Conservation (phyloP, 2,329 filamentous ascomycete species). For the Escovopsis sp. region DNA sequence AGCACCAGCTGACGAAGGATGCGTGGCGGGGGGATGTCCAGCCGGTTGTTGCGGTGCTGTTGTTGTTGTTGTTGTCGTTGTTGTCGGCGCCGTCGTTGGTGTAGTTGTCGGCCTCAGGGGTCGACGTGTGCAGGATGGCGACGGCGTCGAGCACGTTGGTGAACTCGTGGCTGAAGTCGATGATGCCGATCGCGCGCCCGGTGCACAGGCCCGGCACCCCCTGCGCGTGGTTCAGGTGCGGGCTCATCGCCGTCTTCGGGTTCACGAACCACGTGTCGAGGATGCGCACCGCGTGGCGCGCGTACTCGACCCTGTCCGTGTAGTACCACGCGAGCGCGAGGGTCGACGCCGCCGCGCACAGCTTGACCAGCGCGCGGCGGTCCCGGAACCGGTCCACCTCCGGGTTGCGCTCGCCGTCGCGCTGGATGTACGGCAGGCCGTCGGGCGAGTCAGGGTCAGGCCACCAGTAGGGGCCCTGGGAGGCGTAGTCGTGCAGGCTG, state of each 20-base stretch:
- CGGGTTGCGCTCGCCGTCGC: slow-evolving; percentile 13
- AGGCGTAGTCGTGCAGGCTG: slow-evolving; percentile 6
- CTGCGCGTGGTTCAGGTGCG: slow-evolving; percentile 12
- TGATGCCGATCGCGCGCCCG: slow-evolving; percentile 10
- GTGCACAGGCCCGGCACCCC: slow-evolving; percentile 10
- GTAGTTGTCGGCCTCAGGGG: slow-evolving; percentile 6
- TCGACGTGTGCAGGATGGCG: slow-evolving; percentile 6
- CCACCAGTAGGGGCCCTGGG: slow-evolving; percentile 6
- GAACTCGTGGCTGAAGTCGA: slow-evolving; percentile 13
- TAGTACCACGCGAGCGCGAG: slow-evolving; percentile 15
- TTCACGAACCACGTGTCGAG: slow-evolving; percentile 13
- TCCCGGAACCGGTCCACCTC: slow-evolving; percentile 11
- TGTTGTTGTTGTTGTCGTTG: slow-evolving; percentile 10
- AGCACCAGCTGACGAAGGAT: slow-evolving; percentile 11
- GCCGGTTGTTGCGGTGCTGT: slow-evolving; percentile 7
- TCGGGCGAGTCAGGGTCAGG: slow-evolving; percentile 4
- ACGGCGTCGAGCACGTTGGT: slow-evolving; percentile 13
- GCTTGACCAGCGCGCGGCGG: slow-evolving; percentile 8
- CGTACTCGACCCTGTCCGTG: slow-evolving; percentile 11
- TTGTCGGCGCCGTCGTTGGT: slow-evolving; percentile 12
- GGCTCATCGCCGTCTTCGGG: slow-evolving; percentile 11
- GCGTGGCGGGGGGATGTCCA: slow-evolving; percentile 8
- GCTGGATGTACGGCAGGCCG: slow-evolving; percentile 12
- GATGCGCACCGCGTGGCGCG: slow-evolving; percentile 10
- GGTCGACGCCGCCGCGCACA: slow-evolving; percentile 12